phyloP scores from a whole-genome alignment of 2,329 filamentous ascomycete genomes.

The Dryadomyces quercus-mongolicae region DNA sequence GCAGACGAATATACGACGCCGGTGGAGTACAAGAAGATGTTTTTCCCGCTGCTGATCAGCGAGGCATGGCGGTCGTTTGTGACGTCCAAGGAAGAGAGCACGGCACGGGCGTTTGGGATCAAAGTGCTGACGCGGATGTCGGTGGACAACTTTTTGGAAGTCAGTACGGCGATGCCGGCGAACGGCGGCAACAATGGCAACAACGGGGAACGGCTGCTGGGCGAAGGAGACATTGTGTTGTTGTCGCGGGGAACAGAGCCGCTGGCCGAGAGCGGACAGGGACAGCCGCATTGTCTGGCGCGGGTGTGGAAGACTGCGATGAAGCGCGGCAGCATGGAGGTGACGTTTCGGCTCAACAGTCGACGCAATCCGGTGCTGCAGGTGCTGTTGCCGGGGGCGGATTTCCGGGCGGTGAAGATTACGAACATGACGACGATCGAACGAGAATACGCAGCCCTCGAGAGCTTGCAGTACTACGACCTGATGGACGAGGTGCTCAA shows the following conservation, averaged over 20 bases:
- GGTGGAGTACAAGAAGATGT: slow-evolving; percentile 72
- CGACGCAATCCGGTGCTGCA: slow-evolving; percentile 48
- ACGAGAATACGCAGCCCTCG: slow-evolving; percentile 84
- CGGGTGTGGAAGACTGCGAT: slow-evolving; percentile 68
- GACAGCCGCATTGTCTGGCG: slow-evolving; percentile 71
- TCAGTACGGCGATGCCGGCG: slow-evolving; percentile 70
- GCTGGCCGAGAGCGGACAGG: slow-evolving; percentile 38
- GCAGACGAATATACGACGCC: slow-evolving; percentile 67
- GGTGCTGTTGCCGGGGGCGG: slow-evolving; percentile 55
- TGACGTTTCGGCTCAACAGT: slow-evolving; percentile 74
- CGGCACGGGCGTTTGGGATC: slow-evolving; percentile 69
- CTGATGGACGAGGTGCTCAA: slow-evolving; percentile 78
- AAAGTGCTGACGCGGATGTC: slow-evolving; percentile 79
- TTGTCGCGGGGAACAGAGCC: slow-evolving; percentile 66
- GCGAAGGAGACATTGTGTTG: slow-evolving; percentile 81
- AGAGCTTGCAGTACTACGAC: slow-evolving; percentile 90
- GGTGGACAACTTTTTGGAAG: slow-evolving; percentile 86
- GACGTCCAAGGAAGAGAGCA: slow-evolving; percentile 77
- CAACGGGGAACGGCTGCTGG: slow-evolving; percentile 26
- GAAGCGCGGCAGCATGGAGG: slow-evolving; percentile 71
- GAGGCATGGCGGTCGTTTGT: slow-evolving; percentile 96
- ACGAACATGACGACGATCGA: slow-evolving; percentile 91
- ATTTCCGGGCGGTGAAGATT: slow-evolving; percentile 67
- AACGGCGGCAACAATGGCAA: slow-evolving; percentile 31
- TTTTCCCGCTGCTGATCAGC: slow-evolving; percentile 78